Evolutionary conservation across 495 filamentous ascomycete species (phyloP), one percentile per base, ranked within the genome.

Genomic region (Margaritispora aquatica): DNA sequence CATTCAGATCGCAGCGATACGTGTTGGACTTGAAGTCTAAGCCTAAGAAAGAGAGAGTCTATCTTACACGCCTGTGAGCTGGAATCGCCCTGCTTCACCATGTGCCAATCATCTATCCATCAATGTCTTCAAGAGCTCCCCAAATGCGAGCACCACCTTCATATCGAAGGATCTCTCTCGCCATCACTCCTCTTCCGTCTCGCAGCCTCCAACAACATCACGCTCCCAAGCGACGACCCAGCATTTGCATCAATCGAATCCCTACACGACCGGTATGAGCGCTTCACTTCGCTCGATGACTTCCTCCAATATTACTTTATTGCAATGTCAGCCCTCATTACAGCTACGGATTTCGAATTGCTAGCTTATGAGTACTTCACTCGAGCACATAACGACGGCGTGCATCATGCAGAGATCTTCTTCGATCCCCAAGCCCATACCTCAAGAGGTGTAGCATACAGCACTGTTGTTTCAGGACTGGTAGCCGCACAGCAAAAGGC

Each of bases 101-200:
- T 85, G 82, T 84, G 80, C 68, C 72, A 77, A 59, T 13, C 52
- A 11, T 27, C 49, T 69, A n/a, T 80, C 38, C 87, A 89, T 69
- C 62, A 74, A 31, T 84, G 89, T 66, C 81, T 93, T 31, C 70
- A 74, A 36, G 76, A 77, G 22, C 80, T 92, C 24, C 88, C 88
- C 38, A 92, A 89, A 77, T 86, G 81, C 71, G 89, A 92, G 63
- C 88, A 90, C 68, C 88, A 94, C 68, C 79, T 91, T 54, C 88
- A 91, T 64, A 75, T 91, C 92, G 91, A 75, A 98, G 97, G 1
- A 84, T 84, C 72, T 97, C 83, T 38, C 83, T 80, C 63, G 82
- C 84, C 8, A 64, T 70, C 60, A 73, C 54, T 1, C 95, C 94
- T 17, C 62, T 91, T 92, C 75, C 57, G 73, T 20, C 82, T 92